Percentiles rank a stretch among this genome's conserved stretches.
These are phyloP conservation scores for Myxozyma udenii DNA, from an alignment of 805 yeast species.

Conservation along the genomic window DNA sequence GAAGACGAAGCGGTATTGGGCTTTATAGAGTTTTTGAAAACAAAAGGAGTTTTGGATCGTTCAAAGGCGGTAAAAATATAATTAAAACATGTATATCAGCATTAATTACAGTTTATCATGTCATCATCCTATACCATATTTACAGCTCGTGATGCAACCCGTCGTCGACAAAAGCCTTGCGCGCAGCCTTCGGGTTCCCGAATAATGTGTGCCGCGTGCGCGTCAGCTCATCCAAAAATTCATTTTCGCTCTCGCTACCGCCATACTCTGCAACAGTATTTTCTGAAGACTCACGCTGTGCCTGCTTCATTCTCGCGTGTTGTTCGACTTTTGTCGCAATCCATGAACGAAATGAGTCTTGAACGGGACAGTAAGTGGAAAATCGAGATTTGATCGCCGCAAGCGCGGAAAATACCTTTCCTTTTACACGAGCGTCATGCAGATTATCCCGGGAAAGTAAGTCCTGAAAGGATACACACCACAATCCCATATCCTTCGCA, in stretches of 20 bases:
- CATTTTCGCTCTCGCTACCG: constrained; percentile 38
- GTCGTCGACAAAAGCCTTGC: constrained; percentile 48
- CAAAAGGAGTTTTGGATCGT: constrained; percentile 33
- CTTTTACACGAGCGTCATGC: constrained; percentile 9
- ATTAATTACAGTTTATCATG: too few relatives aligned
- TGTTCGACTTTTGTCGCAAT: constrained; percentile 45
- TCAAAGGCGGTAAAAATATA: too few relatives aligned
- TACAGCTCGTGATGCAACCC: constrained; percentile 35
- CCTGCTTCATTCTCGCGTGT: constrained; percentile 4
- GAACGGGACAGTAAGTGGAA: constrained; percentile 35
- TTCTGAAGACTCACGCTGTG: not conserved
- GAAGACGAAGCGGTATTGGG: constrained; percentile 39
- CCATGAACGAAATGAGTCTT: constrained; percentile 60
- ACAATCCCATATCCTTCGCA: constrained; percentile 18
- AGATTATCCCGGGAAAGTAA: constrained; percentile 15
- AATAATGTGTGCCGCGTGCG: constrained; percentile 62
- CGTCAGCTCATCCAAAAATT: constrained; percentile 44
- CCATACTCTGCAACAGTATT: constrained; percentile 26
- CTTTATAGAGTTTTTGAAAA: constrained; percentile 34
- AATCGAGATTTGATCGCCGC: constrained; percentile 18
- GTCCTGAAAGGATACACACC: constrained; percentile 29
- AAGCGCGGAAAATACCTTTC: constrained; percentile 24
- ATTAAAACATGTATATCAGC: too few relatives aligned
- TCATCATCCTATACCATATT: not conserved
- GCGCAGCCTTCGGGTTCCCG: constrained; percentile 70